Conservation (phyloP, 208 protist genomes). For the Perkinsela sp. region DNA sequence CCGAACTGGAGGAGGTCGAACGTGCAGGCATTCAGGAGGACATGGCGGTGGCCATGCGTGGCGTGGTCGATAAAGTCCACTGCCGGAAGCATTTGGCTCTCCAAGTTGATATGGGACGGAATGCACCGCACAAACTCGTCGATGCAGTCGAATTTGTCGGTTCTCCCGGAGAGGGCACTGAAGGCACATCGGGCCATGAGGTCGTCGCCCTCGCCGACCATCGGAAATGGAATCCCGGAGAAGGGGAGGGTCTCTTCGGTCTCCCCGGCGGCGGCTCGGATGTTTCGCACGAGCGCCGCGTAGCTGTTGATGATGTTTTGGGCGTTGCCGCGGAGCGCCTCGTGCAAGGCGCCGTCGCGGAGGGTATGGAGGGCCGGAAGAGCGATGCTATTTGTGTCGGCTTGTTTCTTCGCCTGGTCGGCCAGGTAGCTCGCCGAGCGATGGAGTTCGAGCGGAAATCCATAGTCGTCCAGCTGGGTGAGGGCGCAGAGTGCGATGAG, state of each 20-base stretch:
- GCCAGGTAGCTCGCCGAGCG: conserved; percentile 37
- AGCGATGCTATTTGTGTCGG: conserved; percentile 37
- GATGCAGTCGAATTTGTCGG: conserved; percentile 29
- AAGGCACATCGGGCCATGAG: conserved; percentile 35
- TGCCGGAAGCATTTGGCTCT: conserved; percentile 32
- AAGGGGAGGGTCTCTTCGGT: conserved; percentile 11
- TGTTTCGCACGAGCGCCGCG: neutral
- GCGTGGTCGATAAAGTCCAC: conserved; percentile 44
- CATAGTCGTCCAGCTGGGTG: conserved; percentile 12
- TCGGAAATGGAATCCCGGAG: conserved; percentile 11
- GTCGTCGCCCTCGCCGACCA: conserved; percentile 18
- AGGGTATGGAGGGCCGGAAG: conserved; percentile 23
- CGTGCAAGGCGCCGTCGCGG: conserved; percentile 5
- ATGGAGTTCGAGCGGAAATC: conserved; percentile 43
- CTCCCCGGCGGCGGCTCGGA: neutral
- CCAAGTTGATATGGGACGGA: conserved; percentile 36
- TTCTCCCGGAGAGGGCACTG: conserved; percentile 47
- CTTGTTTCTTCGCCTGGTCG: conserved; percentile 8
- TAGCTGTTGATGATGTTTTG: conserved; percentile 1
- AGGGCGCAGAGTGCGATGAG: conserved; percentile 38
- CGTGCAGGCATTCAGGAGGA: conserved; percentile 53
- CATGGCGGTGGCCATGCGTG: conserved; percentile 36
- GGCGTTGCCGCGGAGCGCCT: conserved; percentile 7
- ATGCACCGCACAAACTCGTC: conserved; percentile 48
- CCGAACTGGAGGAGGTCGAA: conserved; percentile 44